These are phyloP conservation scores for Diaporthe citrichinensis DNA, from an alignment of 2,329 filamentous ascomycete species.

Conservation along the genomic window DNA sequence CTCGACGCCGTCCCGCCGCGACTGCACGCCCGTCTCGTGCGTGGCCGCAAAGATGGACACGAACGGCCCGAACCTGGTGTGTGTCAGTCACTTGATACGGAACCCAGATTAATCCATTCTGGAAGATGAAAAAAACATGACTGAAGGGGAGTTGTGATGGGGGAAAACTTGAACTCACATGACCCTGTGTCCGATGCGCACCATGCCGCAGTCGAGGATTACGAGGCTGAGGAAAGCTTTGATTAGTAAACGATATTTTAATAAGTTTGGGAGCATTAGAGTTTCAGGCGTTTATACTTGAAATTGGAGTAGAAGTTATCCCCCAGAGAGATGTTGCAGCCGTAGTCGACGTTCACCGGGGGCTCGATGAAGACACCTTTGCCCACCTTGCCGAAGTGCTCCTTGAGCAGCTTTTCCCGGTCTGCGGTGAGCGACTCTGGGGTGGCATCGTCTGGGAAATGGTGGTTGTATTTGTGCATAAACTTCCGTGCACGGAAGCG, in stretches of 20 bases:
- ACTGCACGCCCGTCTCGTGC: slow-evolving; percentile 76
- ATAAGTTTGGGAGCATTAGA: neutral
- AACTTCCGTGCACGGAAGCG: slow-evolving; percentile 69
- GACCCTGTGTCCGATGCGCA: slow-evolving; percentile 78
- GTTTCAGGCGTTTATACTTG: slow-evolving; percentile 53
- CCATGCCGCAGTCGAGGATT: slow-evolving; percentile 80
- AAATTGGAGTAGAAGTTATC: slow-evolving; percentile 76
- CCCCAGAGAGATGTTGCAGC: slow-evolving; percentile 74
- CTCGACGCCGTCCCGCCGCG: slow-evolving; percentile 62
- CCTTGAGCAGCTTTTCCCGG: slow-evolving; percentile 61
- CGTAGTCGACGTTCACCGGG: slow-evolving; percentile 75
- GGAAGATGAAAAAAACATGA: no score
- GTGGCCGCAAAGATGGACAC: slow-evolving; percentile 79
- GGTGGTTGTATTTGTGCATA: slow-evolving; percentile 71
- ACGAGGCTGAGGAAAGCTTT: slow-evolving; percentile 57
- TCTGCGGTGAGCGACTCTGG: slow-evolving; percentile 55
- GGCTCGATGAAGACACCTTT: slow-evolving; percentile 71
- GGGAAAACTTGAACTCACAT: slow-evolving; percentile 50
- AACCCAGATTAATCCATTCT: no score
- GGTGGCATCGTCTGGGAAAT: slow-evolving; percentile 65
- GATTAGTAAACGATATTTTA: slow-evolving; percentile 55
- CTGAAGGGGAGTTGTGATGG: no score
- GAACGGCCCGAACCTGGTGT: slow-evolving; percentile 71
- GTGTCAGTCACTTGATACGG: no score
- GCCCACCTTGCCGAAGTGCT: slow-evolving; percentile 65